Percentiles rank a stretch among this genome's conserved stretches.
phyloP scores from a whole-genome alignment of 2,329 filamentous ascomycete genomes.

The Colletotrichum limetticola region DNA sequence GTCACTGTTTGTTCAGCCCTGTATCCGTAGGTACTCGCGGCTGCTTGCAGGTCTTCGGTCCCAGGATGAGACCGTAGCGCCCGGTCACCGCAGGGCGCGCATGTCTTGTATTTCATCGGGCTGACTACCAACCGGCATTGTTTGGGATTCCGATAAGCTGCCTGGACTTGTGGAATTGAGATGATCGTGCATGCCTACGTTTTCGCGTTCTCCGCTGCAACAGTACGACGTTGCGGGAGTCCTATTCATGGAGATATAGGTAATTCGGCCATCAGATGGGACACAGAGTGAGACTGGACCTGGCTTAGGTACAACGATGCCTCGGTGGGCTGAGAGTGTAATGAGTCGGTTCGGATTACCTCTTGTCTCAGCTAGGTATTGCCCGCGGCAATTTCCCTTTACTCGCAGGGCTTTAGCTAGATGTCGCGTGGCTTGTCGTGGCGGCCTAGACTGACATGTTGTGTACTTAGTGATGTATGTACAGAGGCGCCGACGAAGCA shows the following conservation, averaged over 20 bases:
- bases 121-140: not conserved
- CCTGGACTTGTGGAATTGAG: no score
- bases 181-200: no score
- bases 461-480: not conserved
- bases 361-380: conserved; percentile 7
- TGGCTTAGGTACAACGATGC: not conserved
- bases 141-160: not conserved
- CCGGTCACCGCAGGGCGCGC: not conserved
- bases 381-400: not conserved
- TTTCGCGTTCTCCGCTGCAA: not conserved
- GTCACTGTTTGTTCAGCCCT: not conserved
- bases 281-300: not conserved
- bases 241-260: not conserved
- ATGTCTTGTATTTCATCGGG: not conserved
- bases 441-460: not conserved
- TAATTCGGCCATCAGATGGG: not conserved
- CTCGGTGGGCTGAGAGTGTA: not conserved
- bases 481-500: not conserved
- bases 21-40: not conserved
- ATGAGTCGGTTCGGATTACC: not conserved
- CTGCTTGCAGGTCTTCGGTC: not conserved
- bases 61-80: not conserved
- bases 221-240: not conserved
- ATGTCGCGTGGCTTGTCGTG: conserved; percentile 12
- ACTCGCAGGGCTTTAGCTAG: conserved; percentile 16